These are phyloP conservation scores for Agrocybe praecox DNA, from an alignment of 768 basidiomycete genomes.

Conservation along the genomic window DNA sequence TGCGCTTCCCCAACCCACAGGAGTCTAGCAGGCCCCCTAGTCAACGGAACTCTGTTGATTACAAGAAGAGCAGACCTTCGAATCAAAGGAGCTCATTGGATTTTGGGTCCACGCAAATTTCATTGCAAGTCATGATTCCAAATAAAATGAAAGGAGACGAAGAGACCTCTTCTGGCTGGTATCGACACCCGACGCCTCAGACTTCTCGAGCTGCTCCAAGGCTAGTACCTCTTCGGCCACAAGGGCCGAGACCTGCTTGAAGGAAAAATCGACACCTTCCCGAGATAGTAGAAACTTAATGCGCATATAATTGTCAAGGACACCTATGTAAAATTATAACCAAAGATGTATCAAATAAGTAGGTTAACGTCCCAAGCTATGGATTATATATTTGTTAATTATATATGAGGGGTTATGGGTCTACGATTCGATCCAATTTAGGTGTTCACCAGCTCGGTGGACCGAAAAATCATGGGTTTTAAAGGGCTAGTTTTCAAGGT, in stretches of 20 bases:
- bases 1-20: background rate
- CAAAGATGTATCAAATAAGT: background rate
- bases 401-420: too few species aligned
- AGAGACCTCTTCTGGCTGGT: background rate
- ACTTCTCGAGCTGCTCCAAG: slow-evolving; percentile 56
- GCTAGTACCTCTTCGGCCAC: slow-evolving; percentile 41
- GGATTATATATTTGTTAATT: too few species aligned
- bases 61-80: background rate
- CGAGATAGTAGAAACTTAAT: background rate
- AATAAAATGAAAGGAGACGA: background rate
- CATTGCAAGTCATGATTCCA: background rate
- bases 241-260: slow-evolving; percentile 30
- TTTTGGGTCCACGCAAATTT: background rate
- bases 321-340: background rate
- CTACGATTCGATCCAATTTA: too few species aligned
- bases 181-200: slow-evolving; percentile 44
- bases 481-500: too few species aligned
- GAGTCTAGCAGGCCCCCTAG: background rate
- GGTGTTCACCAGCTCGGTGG: too few species aligned
- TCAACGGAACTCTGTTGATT: background rate
- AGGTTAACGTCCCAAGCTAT: too few species aligned
- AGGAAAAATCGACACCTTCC: background rate
- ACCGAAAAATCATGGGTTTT: too few species aligned
- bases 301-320: too few species aligned
- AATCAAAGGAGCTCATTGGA: background rate